Percentiles rank a stretch among this genome's conserved stretches.
phyloP scores from a whole-genome alignment of 2,329 filamentous ascomycete species.

The Cladosporium sp. region DNA sequence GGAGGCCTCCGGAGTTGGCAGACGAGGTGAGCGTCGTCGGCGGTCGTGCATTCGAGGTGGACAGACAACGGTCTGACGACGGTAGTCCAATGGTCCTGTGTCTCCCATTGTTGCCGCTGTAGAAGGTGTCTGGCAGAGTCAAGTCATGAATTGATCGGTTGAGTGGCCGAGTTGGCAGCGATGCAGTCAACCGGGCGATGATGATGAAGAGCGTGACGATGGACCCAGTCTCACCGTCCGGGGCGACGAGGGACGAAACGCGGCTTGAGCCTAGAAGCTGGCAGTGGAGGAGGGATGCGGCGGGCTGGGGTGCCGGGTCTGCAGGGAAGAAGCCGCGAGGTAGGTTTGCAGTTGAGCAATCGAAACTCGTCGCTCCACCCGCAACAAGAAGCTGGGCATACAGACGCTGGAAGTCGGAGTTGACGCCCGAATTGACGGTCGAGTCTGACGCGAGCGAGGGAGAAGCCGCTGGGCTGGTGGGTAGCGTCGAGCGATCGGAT shows the following conservation, averaged over 20 bases:
- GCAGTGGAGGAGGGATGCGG: not conserved
- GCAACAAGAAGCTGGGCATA: too few species aligned
- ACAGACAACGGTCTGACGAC: slow-evolving; percentile 4
- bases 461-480: not conserved
- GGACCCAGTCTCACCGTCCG: not conserved
- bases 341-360: slow-evolving; percentile 2
- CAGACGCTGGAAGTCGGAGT: too few species aligned
- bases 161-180: not conserved
- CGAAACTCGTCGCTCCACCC: not conserved
- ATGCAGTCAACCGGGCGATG: not conserved
- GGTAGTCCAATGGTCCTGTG: slow-evolving; percentile 9
- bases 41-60: not conserved
- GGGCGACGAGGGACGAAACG: not conserved
- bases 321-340: slow-evolving; percentile 7
- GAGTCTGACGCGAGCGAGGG: not conserved
- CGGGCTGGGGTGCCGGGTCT: slow-evolving; percentile 5
- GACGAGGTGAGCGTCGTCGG: slow-evolving; percentile 15
- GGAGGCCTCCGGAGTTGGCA: slow-evolving; percentile 28
- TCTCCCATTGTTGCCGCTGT: slow-evolving; percentile 1
- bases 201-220: not conserved
- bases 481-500: slow-evolving; percentile 3
- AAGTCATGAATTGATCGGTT: not conserved
- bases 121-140: not conserved
- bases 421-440: too few species aligned
- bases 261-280: slow-evolving; percentile 1